A percentile compares a stretch with the other conserved stretches of the same genome.
phyloP scores from a whole-genome alignment of 2,329 filamentous ascomycete genomes.

The Penicillium brasilianum region DNA sequence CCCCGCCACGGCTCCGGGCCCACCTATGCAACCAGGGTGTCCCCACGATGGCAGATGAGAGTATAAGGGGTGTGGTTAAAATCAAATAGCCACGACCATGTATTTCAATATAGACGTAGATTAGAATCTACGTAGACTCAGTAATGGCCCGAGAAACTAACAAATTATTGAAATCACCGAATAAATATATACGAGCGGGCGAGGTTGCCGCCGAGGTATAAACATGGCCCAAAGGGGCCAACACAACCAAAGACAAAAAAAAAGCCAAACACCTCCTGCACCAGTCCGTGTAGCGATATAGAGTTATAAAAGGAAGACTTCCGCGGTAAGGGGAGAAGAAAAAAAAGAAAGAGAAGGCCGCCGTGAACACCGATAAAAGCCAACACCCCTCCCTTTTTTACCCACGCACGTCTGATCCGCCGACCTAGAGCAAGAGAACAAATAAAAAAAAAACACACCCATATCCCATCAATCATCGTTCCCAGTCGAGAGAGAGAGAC shows the following conservation, averaged over 20 bases:
- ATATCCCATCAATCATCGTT: conserved; percentile 15
- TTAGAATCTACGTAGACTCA: not conserved
- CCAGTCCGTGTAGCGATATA: conserved; percentile 38
- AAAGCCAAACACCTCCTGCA: conserved; percentile 26
- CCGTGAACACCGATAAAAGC: conserved; percentile 37
- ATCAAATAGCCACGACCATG: not conserved
- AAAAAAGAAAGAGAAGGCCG: conserved; percentile 20
- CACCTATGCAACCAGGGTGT: not conserved
- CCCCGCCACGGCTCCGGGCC: conserved; percentile 1
- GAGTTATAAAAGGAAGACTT: conserved; percentile 21
- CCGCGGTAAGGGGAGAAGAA: not conserved
- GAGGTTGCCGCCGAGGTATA: conserved; percentile 22
- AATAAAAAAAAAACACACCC: conserved; percentile 10
- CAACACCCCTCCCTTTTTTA: conserved; percentile 31
- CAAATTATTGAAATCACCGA: conserved; percentile 9
- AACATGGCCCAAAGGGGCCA: conserved; percentile 25
- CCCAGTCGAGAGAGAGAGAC: conserved; percentile 8
- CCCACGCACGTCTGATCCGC: conserved; percentile 26
- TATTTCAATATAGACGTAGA: not conserved
- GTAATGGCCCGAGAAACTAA: not conserved
- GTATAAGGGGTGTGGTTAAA: not conserved
- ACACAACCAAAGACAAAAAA: conserved; percentile 2
- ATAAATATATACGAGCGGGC: conserved; percentile 28
- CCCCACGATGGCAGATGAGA: not conserved
- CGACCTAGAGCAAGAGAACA: conserved; percentile 23